Evolutionary conservation across 495 filamentous ascomycete species (phyloP).

Genomic region (Penicillium ucsense): DNA sequence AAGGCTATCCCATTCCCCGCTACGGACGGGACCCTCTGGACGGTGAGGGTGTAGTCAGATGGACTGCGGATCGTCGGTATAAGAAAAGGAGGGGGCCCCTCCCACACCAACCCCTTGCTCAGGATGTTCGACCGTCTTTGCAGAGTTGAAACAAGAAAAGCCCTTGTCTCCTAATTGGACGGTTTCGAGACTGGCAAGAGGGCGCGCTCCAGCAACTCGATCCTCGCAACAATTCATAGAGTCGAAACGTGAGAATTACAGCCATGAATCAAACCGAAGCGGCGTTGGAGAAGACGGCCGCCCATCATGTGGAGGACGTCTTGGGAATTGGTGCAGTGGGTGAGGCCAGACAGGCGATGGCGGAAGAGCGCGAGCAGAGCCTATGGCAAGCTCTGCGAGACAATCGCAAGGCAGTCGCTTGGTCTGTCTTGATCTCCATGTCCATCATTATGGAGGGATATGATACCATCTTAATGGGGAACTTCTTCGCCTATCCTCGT

Average conservation of each 20-base stretch:
- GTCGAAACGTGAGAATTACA: slow-evolving; percentile 4
- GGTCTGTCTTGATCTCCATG: slow-evolving; percentile 36
- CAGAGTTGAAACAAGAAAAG: no score
- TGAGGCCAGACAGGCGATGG: slow-evolving; percentile 25
- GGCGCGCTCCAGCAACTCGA: no score
- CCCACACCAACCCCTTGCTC: not conserved
- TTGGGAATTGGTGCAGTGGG: slow-evolving; percentile 14
- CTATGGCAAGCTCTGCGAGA: slow-evolving; percentile 24
- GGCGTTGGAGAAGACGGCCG: slow-evolving; percentile 17
- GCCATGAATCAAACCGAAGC: slow-evolving; percentile 6
- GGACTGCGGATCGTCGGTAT: slow-evolving; percentile 4
- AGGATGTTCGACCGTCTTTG: not conserved
- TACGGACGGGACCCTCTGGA: no score
- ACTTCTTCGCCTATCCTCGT: slow-evolving; percentile 27
- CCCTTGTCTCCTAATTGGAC: no score
- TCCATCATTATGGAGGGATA: slow-evolving; percentile 45
- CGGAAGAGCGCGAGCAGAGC: slow-evolving; percentile 24
- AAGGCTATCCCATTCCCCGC: no score
- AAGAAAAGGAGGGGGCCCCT: not conserved
- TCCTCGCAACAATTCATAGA: not conserved
- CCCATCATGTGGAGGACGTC: slow-evolving; percentile 19
- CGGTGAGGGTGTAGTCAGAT: no score
- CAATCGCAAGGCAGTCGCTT: slow-evolving; percentile 41
- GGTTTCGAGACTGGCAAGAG: no score
- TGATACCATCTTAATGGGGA: slow-evolving; percentile 36